A percentile compares a stretch with the other conserved stretches of the same genome.
Evolutionary conservation across 208 protist species (phyloP).

Genomic region (Acanthamoeba healyi): DNA sequence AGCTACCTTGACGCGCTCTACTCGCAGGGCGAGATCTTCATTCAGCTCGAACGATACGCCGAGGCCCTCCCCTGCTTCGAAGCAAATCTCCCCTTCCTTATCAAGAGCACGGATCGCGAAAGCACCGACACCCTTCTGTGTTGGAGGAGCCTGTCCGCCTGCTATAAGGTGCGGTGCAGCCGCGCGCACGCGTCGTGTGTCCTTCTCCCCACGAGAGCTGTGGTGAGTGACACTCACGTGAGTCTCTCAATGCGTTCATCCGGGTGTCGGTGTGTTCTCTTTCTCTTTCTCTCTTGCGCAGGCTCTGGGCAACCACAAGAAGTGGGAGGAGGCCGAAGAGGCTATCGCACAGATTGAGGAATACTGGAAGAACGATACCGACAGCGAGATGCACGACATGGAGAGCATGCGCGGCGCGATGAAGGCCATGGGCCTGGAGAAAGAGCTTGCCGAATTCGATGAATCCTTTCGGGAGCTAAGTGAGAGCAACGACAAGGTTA

Average conservation of each 20-base stretch:
- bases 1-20: not conserved
- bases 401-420: not conserved
- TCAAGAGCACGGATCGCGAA: not conserved
- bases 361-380: not conserved
- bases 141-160: not conserved
- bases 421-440: not conserved
- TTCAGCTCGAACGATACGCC: constrained; percentile 19
- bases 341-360: not conserved
- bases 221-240: too few relatives aligned
- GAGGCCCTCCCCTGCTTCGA: constrained; percentile 19
- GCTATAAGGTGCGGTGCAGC: constrained; percentile 24
- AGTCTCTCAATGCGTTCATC: too few relatives aligned
- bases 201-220: too few relatives aligned
- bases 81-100: not conserved
- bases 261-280: too few relatives aligned
- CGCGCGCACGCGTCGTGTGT: too few relatives aligned
- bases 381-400: not conserved
- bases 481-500: too few relatives aligned
- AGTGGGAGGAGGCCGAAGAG: not conserved
- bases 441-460: constrained; percentile 15
- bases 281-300: not conserved
- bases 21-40: not conserved
- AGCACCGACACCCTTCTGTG: not conserved
- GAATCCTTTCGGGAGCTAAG: too few relatives aligned
- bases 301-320: not conserved